Evolutionary conservation across 2,329 filamentous ascomycete species (phyloP).

Genomic region (Fusarium nematophilum): DNA sequence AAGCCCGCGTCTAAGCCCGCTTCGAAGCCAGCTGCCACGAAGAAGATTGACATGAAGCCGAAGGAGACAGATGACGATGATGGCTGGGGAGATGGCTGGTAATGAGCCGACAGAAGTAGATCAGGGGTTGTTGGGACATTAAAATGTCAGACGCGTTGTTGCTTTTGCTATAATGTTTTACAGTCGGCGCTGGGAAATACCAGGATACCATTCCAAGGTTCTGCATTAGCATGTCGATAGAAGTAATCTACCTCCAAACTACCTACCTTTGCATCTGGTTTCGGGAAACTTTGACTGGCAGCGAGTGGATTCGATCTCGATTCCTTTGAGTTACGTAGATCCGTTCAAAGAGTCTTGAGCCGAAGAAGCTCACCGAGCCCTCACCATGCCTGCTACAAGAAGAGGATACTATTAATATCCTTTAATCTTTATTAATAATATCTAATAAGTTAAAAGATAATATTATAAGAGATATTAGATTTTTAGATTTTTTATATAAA

Average conservation of each 20-base stretch:
- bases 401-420: too few relatives aligned
- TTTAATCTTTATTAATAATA: too few relatives aligned
- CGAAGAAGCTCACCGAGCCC: too few relatives aligned
- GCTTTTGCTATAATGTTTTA: constrained; percentile 11
- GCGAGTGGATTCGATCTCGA: too few relatives aligned
- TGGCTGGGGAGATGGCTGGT: constrained; percentile 76
- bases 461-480: too few relatives aligned
- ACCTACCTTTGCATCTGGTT: too few relatives aligned
- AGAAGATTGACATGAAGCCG: constrained; percentile 77
- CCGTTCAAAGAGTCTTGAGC: too few relatives aligned
- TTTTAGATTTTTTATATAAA: too few relatives aligned
- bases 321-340: too few relatives aligned
- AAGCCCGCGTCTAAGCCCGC: constrained; percentile 57
- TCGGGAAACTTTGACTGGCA: too few relatives aligned
- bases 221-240: constrained; percentile 22
- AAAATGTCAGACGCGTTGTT: not conserved
- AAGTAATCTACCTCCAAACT: constrained; percentile 3
- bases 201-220: constrained; percentile 35
- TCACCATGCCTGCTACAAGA: too few relatives aligned
- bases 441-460: too few relatives aligned
- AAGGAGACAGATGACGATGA: constrained; percentile 69
- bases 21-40: constrained; percentile 61
- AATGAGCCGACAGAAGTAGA: constrained; percentile 12
- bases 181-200: constrained; percentile 20
- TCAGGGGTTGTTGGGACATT: not conserved